Evolutionary conservation across 1,284 basidiomycete genomes (phyloP).

Genomic region (Irpex sp.): DNA sequence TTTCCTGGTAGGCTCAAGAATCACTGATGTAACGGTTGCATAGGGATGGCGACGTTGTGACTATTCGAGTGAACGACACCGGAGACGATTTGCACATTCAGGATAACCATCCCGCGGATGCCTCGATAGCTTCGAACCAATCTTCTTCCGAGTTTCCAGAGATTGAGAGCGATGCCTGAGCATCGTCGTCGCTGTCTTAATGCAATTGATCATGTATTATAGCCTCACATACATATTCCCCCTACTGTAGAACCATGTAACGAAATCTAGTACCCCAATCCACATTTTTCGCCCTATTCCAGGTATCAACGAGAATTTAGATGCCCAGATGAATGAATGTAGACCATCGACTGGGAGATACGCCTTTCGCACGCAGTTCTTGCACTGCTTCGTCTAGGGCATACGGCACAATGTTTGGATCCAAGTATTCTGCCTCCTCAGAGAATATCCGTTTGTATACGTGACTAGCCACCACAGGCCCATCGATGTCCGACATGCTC

Average conservation of each 20-base stretch:
- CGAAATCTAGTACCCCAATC: too few species aligned
- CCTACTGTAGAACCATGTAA: too few species aligned
- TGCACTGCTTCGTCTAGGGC: background rate
- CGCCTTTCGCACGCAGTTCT: background rate
- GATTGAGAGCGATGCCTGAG: background rate
- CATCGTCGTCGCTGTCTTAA: too few species aligned
- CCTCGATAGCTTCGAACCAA: conserved; percentile 15
- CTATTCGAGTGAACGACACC: conserved; percentile 45
- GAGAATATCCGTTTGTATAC: background rate
- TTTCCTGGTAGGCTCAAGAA: background rate
- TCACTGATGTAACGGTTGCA: background rate
- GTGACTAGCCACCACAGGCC: background rate
- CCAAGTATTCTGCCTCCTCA: background rate
- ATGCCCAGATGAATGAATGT: background rate
- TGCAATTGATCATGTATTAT: background rate
- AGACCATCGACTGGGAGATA: background rate
- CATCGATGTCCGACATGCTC: background rate
- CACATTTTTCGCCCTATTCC: too few species aligned
- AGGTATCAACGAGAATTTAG: background rate
- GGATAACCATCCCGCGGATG: conserved; percentile 56
- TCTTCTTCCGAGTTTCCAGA: conserved; percentile 6
- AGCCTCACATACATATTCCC: background rate
- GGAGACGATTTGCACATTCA: conserved; percentile 44
- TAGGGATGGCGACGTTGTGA: conserved; percentile 63
- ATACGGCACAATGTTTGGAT: background rate